Conservation (phyloP, 2,329 filamentous ascomycete species). For the Penicillium brevicompactum region DNA sequence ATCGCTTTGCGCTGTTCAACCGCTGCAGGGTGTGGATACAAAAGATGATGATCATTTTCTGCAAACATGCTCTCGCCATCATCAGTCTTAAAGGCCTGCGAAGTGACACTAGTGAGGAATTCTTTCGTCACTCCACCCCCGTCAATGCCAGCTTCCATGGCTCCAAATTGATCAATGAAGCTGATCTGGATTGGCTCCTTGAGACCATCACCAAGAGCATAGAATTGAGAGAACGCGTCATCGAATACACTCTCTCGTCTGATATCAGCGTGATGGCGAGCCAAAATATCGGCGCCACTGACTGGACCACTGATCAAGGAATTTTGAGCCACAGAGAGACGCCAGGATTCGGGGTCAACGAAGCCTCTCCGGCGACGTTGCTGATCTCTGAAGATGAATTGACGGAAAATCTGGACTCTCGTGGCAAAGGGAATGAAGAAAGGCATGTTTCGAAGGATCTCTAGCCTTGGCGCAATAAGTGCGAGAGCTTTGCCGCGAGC, state of each 20-base stretch:
- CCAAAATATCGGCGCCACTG: conserved; percentile 43
- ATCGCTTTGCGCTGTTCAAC: conserved; percentile 68
- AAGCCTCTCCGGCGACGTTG: conserved; percentile 67
- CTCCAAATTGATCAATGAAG: conserved; percentile 88
- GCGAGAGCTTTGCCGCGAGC: conserved; percentile 73
- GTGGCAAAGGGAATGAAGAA: conserved; percentile 95
- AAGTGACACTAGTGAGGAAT: conserved; percentile 86
- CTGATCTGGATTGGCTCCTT: conserved; percentile 97
- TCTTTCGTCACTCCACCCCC: conserved; percentile 97
- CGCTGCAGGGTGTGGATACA: conserved; percentile 83
- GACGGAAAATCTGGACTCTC: conserved; percentile 86
- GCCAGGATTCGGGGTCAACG: conserved; percentile 75
- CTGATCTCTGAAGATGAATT: conserved; percentile 88
- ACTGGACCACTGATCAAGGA: conserved; percentile 44
- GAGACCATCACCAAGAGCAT: conserved; percentile 73
- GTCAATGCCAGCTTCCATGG: conserved; percentile 89
- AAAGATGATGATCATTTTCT: conserved; percentile 79
- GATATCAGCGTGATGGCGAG: conserved; percentile 76
- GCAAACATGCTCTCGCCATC: conserved; percentile 68
- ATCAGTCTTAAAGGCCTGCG: conserved; percentile 73
- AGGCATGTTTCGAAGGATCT: conserved; percentile 93
- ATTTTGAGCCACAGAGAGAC: conserved; percentile 58
- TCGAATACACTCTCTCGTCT: conserved; percentile 77
- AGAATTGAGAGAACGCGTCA: conserved; percentile 85
- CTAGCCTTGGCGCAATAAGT: conserved; percentile 79